Evolutionary conservation across 2,329 filamentous ascomycete genomes (phyloP), one percentile per base, ranked within the genome.

Genomic region (Cylindrodendrum hubeiense): DNA sequence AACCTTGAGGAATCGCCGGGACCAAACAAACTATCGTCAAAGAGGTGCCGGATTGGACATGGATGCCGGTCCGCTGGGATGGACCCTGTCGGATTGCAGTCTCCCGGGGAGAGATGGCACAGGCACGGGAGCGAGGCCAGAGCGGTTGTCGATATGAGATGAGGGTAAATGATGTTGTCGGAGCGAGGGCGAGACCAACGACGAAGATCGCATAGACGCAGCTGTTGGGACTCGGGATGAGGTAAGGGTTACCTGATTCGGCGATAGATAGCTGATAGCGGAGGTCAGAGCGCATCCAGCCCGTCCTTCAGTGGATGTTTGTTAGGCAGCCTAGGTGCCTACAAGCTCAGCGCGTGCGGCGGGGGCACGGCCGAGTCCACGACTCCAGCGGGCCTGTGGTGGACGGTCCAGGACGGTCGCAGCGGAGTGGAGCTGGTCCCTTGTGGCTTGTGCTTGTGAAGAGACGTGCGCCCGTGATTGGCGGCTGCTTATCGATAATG

Each of bases 401-500:
- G 30, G 43, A 44, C 46, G n/a, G n/a, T n/a, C n/a, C n/a, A n/a
- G n/a, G n/a, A n/a, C n/a, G n/a, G 46, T 41, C 21, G 22, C 50
- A 53, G 50, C 33, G 41, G 51, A 53, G 49, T 44, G 49, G 39
- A 39, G 30, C 57, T 52, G 24, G 33, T 37, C 37, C 37, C 37
- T 39, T 39, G 37, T 39, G 37, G 37, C 37, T 46, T 37, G 41
- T 13, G 49, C 22, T 46, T 57, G 63, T 57, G 58, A 53, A 39
- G 24, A 39, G 24, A 24, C 4, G 24, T 10, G 12, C n/a, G 13
- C 4, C n/a, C 8, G 7, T 63, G 17, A 74, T 74, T 74, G 71
- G 71, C 2, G 1, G 1, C 0, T 0, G 0, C 6, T 63, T 73
- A 74, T 74, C 71, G 71, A 73, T 73, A 72, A 74, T 22, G 1